Base-by-base conservation (phyloP, 129 eudicot species). In the Chrysanthemum lavandulifolium region DNA sequence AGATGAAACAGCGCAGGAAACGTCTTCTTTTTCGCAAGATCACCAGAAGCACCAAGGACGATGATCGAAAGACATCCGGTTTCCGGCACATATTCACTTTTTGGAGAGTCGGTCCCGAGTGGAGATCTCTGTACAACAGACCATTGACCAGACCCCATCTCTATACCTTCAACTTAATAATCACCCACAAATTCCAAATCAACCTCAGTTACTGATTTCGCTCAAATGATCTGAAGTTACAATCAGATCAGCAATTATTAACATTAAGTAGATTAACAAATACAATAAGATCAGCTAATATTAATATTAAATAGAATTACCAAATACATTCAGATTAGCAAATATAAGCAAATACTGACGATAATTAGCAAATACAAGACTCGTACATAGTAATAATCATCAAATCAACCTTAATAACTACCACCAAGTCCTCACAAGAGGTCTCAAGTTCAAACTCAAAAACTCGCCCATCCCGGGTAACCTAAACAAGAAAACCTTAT, bases 41-140 rank as follows among this genome's bases (percentile, higher is more conserved):
- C 99, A 74, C 99, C 99, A 6, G 99, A 95, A 71, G 99, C 99
- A 18, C 99, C 99, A 31, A 95, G 97, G 68, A 95, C 99, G 57
- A 95, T 77, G 31, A 95, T 85, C 15, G 96, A 90, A 14, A 95
- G 88, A 68, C 88, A 82, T 0, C 95, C 99, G 49, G 81, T 78
- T 81, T 95, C 97, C 1, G 84, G 74, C 10, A 58, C 82, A 66
- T 73, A 70, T 27, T 82, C 90, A 76, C 68, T 69, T 3, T 54
- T 49, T 45, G 27, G 52, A 59, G 89, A 68, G 1, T 94, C 96
- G 43, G 10, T 69, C 81, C 43, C 73, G 10, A 66, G 0, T 19
- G 78, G 74, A 40, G 82, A 74, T 79, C 97, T 83, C 43, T 86
- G 74, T 82, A 88, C 97, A 49, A 89, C 67, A 60, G 60, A 76